Conservation (phyloP, 495 filamentous ascomycete genomes). For the Mycothermus thermophilus region DNA sequence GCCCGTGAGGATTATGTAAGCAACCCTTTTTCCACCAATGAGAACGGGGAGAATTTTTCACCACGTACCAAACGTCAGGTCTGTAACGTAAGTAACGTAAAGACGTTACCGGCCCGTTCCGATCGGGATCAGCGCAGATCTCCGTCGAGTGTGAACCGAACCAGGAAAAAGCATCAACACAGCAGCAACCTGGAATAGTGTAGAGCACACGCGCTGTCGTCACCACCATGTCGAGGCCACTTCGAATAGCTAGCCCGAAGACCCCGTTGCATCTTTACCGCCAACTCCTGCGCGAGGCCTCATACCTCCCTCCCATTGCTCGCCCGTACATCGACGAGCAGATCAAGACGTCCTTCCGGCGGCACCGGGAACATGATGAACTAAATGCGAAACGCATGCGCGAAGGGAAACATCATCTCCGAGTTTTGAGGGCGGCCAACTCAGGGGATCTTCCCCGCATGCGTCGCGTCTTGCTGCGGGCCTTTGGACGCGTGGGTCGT, state of each 20-base stretch:
- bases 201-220: no score
- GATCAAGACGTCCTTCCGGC: conserved; percentile 44
- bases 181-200: no score
- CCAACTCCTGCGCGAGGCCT: conserved; percentile 66
- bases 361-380: conserved; percentile 7
- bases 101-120: no score
- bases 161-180: no score
- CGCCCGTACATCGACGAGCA: conserved; percentile 44
- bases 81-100: no score
- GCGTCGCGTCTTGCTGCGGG: conserved; percentile 45
- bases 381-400: conserved; percentile 7
- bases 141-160: no score
- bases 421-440: conserved; percentile 32
- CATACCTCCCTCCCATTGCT: conserved; percentile 63
- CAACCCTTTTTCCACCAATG: no score
- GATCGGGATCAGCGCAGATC: no score
- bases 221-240: conserved; percentile 15
- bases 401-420: conserved; percentile 22
- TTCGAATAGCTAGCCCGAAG: conserved; percentile 13
- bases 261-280: conserved; percentile 54
- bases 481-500: conserved; percentile 64
- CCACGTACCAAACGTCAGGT: no score
- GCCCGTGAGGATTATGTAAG: no score
- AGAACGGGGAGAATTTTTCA: no score
- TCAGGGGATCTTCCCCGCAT: conserved; percentile 47